Base-by-base conservation (phyloP, 805 yeast species). In the Yamadazyma olivae region DNA sequence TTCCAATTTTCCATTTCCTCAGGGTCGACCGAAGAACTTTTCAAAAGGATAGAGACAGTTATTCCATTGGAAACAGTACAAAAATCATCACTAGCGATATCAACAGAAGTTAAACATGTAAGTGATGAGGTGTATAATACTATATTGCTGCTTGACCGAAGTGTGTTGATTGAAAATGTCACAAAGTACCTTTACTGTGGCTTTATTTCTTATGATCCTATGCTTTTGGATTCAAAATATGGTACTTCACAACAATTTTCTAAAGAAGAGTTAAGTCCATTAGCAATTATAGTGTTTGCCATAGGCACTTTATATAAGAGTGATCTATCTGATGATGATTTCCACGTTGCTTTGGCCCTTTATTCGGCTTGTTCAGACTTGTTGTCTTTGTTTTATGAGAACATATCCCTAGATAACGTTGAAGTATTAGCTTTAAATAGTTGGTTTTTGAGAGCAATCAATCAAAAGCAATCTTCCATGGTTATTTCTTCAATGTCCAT, bases 371-470 rank as follows among this genome's bases (percentile, higher is more conserved):
- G 38, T 22, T 22, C 27, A 8, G 27, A 34, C 3, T 17, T 22
- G 33, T 17, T 30, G 12, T 17, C 32, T 13, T 25, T 27, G 4
- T 34, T 34, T 15, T 29, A 22, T 16, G 33, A 24, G 12, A 23
- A 28, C 23, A 17, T 29, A 4, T 17, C 29, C 17, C n/a, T 34
- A n/a, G 38, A 34, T 24, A 34, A 27, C 17, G 33, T 34, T 5
- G 38, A 34, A 25, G 15, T 29, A 3, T 17, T 34, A 10, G 21
- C 27, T 2, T 28, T 29, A 15, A 29, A 28, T 14, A 34, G 38
- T 34, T 34, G 38, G 38, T 34, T 17, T 18, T 14, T 34, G n/a
- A 22, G 33, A 23, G 38, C 38, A 8, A 21, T 29, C 5, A 26
- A 29, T 14, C 19, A 24, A 12, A 29, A 28, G 17, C 23, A 34